Evolutionary conservation across 2,329 filamentous ascomycete genomes (phyloP), one percentile per base, ranked within the genome.

Genomic region (Trematosphaeria pertusa): DNA sequence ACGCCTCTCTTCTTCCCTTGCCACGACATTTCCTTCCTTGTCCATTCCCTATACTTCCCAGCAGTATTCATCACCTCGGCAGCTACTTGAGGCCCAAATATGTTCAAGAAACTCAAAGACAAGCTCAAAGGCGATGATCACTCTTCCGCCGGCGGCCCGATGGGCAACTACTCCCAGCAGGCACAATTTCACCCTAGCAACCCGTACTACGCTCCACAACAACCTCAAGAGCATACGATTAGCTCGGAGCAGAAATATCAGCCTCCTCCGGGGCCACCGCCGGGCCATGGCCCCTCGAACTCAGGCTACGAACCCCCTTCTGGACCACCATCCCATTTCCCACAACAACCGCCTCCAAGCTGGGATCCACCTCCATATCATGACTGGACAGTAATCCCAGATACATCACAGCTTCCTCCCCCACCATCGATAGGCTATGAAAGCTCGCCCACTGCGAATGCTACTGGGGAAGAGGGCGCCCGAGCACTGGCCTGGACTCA

Each of bases 311-410:
- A 48, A 18, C 59, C 63, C 20, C 64, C 61, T 17, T 53, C 56
- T 31, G 56, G 52, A 7, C 58, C 63, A n/a, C 59, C 61, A 18
- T 58, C 62, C 14, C 54, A 61, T 3, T 61, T 55, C 36, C 59
- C 63, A 3, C 56, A 61, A 43, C 67, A 66, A 43, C 71, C 64
- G 10, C 67, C 68, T 18, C 66, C 69, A 35, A 68, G 61, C 47
- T 65, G 62, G 46, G 61, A 72, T 18, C 81, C 81, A 11, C 81
- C 81, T 14, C 78, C 81, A 19, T 84, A 84, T 57, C 87, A 91
- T 65, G 84, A 88, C 71, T 91, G 88, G 88, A 78, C 80, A 5
- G 81, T 85, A 3, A 86, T 91, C 1, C 87, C 88, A 0, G 88
- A 91, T 67, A 90, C 84, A 1, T 78, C 87, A 1, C 78, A 88